phyloP scores from a whole-genome alignment of 2,329 filamentous ascomycete genomes.

The Sporothrix globosa region DNA sequence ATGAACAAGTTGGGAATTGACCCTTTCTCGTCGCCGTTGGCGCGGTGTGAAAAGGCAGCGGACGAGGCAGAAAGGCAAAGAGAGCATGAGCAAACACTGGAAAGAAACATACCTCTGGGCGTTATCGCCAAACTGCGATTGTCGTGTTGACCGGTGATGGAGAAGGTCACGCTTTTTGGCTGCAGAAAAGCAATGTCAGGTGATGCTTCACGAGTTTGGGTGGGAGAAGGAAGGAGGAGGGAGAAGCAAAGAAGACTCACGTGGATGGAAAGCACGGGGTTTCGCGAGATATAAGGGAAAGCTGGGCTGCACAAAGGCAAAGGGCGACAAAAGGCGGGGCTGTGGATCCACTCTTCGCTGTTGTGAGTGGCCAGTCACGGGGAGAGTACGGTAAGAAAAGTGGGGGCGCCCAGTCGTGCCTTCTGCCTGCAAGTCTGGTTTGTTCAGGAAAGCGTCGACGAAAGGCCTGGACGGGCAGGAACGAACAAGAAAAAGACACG shows the following conservation, averaged over 20 bases:
- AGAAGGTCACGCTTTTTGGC: constrained; percentile 34
- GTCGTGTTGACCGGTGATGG: constrained; percentile 25
- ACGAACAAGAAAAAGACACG: neutral
- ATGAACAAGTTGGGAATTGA: neutral
- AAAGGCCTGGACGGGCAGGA: neutral
- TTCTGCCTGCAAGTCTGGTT: neutral
- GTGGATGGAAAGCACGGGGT: constrained; percentile 38
- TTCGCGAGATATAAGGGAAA: constrained; percentile 36
- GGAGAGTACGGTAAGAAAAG: constrained; percentile 14
- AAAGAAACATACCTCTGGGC: constrained; percentile 36
- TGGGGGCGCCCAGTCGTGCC: constrained; percentile 3
- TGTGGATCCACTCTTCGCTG: neutral
- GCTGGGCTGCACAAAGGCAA: neutral
- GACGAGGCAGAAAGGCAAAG: neutral
- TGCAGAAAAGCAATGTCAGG: constrained; percentile 38
- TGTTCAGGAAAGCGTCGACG: neutral
- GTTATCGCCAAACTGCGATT: constrained; percentile 9
- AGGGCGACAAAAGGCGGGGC: constrained; percentile 29
- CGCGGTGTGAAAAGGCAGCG: neutral
- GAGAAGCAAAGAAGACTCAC: constrained; percentile 34
- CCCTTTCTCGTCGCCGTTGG: neutral
- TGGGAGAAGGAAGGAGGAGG: constrained; percentile 7
- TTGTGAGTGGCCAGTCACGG: constrained; percentile 21
- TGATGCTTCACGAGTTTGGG: constrained; percentile 39
- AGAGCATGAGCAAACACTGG: neutral